Percentiles rank a stretch among this genome's conserved stretches.
Conservation (phyloP, 2,329 filamentous ascomycete species). For the Ceratocystis albifundus region DNA sequence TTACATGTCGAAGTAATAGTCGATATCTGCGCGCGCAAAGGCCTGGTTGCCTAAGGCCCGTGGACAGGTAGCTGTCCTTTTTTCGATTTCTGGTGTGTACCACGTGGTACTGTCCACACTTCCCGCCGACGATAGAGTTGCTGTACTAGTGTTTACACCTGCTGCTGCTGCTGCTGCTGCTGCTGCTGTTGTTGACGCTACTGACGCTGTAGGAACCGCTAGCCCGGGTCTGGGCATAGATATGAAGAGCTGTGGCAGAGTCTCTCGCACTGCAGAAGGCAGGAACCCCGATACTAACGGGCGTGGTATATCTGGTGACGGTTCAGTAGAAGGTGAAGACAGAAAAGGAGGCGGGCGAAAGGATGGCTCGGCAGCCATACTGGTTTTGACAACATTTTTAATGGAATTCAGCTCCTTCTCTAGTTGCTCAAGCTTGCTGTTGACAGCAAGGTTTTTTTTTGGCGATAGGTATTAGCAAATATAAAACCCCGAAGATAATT, state of each 20-base stretch:
- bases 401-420: constrained; percentile 45
- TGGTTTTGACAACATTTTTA: constrained; percentile 39
- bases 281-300: neutral
- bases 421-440: constrained; percentile 44
- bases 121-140: neutral
- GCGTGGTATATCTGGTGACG: neutral
- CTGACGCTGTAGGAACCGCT: neutral
- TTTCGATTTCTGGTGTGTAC: constrained; percentile 4
- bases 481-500: neutral
- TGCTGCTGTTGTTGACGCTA: neutral
- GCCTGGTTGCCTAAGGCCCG: constrained; percentile 35
- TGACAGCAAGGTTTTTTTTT: neutral
- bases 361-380: constrained; percentile 10
- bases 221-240: neutral
- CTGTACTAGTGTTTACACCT: neutral
- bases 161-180: neutral
- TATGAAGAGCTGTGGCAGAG: neutral
- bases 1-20: constrained; percentile 45
- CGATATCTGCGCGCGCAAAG: constrained; percentile 42
- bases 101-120: neutral
- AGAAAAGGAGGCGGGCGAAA: neutral
- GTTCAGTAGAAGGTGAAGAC: neutral
- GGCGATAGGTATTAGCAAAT: neutral
- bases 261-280: neutral
- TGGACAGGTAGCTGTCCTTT: constrained; percentile 4